Conservation (phyloP, 2,329 filamentous ascomycete genomes). For the Fusarium virguliforme region DNA sequence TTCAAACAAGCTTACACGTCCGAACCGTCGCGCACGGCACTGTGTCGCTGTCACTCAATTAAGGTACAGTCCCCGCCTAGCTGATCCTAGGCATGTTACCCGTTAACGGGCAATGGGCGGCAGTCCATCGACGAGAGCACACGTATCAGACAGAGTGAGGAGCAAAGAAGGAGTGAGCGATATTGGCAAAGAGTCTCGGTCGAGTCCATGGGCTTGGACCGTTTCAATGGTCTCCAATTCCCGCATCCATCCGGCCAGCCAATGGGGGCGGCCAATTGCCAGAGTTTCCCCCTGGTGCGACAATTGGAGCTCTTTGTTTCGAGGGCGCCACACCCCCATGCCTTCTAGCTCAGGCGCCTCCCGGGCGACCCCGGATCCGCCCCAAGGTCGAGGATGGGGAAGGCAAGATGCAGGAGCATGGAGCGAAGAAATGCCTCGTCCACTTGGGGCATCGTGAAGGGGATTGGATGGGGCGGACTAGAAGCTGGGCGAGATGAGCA, state of each 20-base stretch:
- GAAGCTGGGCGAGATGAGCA: slow-evolving; percentile 21
- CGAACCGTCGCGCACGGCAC: slow-evolving; percentile 24
- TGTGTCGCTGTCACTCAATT: slow-evolving; percentile 24
- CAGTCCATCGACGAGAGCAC: slow-evolving; percentile 10
- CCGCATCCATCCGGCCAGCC: slow-evolving; percentile 39
- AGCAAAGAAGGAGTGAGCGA: slow-evolving; percentile 28
- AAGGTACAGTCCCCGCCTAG: slow-evolving; percentile 9
- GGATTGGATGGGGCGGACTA: slow-evolving; percentile 28
- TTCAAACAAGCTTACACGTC: slow-evolving; percentile 42
- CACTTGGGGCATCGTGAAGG: slow-evolving; percentile 41
- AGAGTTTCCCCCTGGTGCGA: slow-evolving; percentile 7
- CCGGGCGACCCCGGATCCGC: slow-evolving; percentile 53
- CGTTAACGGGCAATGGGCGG: slow-evolving; percentile 25
- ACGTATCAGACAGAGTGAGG: slow-evolving; percentile 13
- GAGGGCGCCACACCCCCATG: slow-evolving; percentile 25
- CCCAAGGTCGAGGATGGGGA: slow-evolving; percentile 48
- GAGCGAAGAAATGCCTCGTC: slow-evolving; percentile 53
- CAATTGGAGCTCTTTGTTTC: slow-evolving; percentile 27
- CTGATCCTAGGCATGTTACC: slow-evolving; percentile 21
- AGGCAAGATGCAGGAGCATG: slow-evolving; percentile 36
- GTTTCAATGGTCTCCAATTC: slow-evolving; percentile 47
- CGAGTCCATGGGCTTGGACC: slow-evolving; percentile 38
- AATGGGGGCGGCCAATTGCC: slow-evolving; percentile 41
- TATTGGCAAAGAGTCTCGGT: slow-evolving; percentile 39
- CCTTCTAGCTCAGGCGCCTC: slow-evolving; percentile 47